Evolutionary conservation across 2,329 filamentous ascomycete species (phyloP).

Genomic region (Neoarthrinium moseri): DNA sequence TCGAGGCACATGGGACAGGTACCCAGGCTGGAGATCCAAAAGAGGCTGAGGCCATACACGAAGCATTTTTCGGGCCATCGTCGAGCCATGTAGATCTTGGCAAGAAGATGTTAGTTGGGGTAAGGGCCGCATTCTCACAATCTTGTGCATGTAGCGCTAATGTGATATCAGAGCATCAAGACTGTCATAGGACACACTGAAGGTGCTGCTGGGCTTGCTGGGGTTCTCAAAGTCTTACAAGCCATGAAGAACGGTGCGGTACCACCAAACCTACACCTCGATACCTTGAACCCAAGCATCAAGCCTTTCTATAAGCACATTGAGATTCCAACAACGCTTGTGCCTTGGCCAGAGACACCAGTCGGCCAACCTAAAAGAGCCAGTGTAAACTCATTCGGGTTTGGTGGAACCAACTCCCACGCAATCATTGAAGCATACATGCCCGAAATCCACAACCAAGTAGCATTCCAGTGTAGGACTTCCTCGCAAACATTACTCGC

Average conservation of each 20-base stretch:
- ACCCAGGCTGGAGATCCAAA: conserved; percentile 38
- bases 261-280: conserved; percentile 42
- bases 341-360: conserved; percentile 32
- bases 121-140: conserved; percentile 1
- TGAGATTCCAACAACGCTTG: conserved; percentile 28
- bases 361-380: conserved; percentile 36
- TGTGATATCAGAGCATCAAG: conserved; percentile 42
- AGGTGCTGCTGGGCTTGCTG: conserved; percentile 47
- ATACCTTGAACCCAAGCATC: conserved; percentile 38
- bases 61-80: conserved; percentile 34
- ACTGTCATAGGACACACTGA: conserved; percentile 50
- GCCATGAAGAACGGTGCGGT: conserved; percentile 37
- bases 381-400: conserved; percentile 45
- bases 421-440: conserved; percentile 40
- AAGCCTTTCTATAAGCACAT: conserved; percentile 32
- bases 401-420: conserved; percentile 43
- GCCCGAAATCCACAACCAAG: conserved; percentile 26
- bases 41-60: conserved; percentile 41
- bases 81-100: not conserved
- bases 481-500: not conserved
- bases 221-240: conserved; percentile 42
- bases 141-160: conserved; percentile 11
- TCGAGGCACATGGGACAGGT: conserved; percentile 45
- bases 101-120: conserved; percentile 36
- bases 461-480: conserved; percentile 4